Conservation (phyloP, 306 rosid genomes). For the Casuarina glauca region DNA sequence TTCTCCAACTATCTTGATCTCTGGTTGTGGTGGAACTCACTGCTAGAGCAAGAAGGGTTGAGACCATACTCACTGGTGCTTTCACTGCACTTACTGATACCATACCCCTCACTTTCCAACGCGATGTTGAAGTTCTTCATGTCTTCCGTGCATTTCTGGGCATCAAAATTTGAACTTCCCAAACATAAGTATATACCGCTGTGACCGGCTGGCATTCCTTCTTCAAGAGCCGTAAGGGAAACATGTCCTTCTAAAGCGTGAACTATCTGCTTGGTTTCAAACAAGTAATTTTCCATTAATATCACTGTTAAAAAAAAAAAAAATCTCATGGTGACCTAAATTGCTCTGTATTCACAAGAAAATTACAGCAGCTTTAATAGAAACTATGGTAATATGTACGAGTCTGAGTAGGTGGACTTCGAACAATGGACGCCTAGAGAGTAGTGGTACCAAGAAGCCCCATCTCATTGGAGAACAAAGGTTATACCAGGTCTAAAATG, state of each 20-base stretch:
- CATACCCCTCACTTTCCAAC: conserved; percentile 30
- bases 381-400: neutral
- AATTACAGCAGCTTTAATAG: neutral
- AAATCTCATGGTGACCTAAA: neutral
- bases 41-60: conserved; percentile 42
- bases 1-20: neutral
- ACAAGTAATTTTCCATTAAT: conserved; percentile 3
- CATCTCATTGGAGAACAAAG: neutral
- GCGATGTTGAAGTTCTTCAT: conserved; percentile 35
- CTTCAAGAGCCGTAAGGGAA: conserved; percentile 38
- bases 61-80: conserved; percentile 51
- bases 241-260: conserved; percentile 52
- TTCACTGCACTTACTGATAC: conserved; percentile 34
- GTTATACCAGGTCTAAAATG: neutral
- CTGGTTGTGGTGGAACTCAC: conserved; percentile 28
- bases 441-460: neutral
- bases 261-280: conserved; percentile 35
- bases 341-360: neutral
- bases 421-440: neutral
- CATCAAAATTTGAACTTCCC: conserved; percentile 29
- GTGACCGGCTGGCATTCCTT: conserved; percentile 28
- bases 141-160: conserved; percentile 26
- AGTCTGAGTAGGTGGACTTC: neutral
- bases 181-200: conserved; percentile 27
- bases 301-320: neutral